Conservation (phyloP, 495 filamentous ascomycete genomes). For the Penicillium verhagenii region DNA sequence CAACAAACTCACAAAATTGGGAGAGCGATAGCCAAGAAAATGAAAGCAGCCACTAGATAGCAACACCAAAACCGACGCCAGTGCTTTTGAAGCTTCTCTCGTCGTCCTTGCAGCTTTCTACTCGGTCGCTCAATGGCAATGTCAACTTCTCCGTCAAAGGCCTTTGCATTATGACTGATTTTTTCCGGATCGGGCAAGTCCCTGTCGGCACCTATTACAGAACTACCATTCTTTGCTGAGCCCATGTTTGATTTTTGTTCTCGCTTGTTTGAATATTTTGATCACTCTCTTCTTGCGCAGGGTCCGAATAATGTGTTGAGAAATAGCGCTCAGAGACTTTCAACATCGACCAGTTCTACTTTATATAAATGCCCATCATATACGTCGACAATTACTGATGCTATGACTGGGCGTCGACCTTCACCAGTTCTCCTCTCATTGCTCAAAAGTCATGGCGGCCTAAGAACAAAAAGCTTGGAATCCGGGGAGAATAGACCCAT, state of each 20-base stretch:
- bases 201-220: background rate
- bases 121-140: background rate
- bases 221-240: background rate
- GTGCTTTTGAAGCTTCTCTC: constrained; percentile 15
- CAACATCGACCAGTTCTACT: no score
- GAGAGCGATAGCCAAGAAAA: constrained; percentile 44
- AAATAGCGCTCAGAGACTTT: no score
- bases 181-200: background rate
- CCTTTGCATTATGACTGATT: no score
- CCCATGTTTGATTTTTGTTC: background rate
- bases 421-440: background rate
- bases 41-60: constrained; percentile 34
- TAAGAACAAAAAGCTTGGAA: background rate
- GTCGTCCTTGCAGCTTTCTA: background rate
- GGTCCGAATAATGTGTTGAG: no score
- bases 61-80: constrained; percentile 43
- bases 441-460: background rate
- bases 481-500: background rate
- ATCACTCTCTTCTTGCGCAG: no score
- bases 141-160: background rate
- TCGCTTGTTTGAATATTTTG: no score
- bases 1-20: constrained; percentile 41
- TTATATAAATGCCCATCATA: no score
- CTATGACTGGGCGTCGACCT: background rate
- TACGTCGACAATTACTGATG: no score